phyloP scores from a whole-genome alignment of 148 eudicot genomes.

The Polygonum maritimum region DNA sequence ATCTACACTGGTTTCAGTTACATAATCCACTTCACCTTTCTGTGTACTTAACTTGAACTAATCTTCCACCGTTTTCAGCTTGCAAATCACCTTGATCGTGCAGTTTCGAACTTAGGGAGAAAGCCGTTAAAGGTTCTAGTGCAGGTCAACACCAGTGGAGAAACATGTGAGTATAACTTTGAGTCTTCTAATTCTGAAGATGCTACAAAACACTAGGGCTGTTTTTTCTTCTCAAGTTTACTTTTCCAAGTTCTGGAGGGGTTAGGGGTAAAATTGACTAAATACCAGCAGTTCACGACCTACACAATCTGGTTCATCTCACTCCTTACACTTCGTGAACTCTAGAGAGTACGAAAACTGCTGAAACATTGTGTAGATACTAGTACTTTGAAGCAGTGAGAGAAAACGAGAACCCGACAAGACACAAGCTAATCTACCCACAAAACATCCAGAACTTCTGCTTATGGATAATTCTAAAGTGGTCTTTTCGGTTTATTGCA shows the following conservation, averaged over 20 bases:
- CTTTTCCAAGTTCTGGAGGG: neutral
- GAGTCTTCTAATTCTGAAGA: neutral
- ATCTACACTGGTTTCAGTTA: neutral
- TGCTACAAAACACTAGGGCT: neutral
- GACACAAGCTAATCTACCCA: neutral
- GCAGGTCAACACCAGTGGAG: conserved; percentile 97
- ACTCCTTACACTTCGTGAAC: neutral
- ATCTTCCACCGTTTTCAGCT: conserved; percentile 30
- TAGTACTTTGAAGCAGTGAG: neutral
- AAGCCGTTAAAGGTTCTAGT: conserved; percentile 77
- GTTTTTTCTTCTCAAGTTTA: neutral
- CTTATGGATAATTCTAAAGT: neutral
- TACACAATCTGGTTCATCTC: neutral
- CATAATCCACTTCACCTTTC: neutral
- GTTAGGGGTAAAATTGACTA: neutral
- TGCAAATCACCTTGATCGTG: conserved; percentile 87
- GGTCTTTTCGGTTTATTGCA: conserved; percentile 21
- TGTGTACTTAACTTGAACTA: neutral
- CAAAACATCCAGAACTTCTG: neutral
- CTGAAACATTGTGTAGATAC: neutral
- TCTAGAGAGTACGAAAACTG: neutral
- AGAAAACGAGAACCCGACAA: neutral
- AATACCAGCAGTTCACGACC: neutral
- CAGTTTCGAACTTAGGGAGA: conserved; percentile 58
- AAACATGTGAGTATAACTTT: conserved; percentile 53